Conservation (phyloP, 495 filamentous ascomycete species). For the Talaromyces wortmannii region DNA sequence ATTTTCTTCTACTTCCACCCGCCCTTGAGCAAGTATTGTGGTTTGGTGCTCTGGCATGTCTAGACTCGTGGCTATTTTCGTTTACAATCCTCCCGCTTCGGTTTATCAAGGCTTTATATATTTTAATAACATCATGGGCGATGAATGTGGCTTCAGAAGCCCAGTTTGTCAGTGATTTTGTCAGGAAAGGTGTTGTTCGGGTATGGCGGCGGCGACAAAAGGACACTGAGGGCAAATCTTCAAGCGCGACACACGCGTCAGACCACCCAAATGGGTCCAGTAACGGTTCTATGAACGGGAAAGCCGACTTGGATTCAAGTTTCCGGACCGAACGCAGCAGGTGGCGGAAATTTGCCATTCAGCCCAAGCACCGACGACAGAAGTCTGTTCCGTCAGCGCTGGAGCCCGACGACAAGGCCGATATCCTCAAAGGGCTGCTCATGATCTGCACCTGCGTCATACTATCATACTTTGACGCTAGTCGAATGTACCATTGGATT, state of each 20-base stretch:
- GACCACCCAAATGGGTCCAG: background rate
- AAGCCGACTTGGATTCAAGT: background rate
- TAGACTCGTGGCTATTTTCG: constrained; percentile 96
- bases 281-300: background rate
- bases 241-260: background rate
- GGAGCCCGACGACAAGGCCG: constrained; percentile 85
- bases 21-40: constrained; percentile 78
- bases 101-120: constrained; percentile 74
- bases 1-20: constrained; percentile 76
- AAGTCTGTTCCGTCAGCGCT: constrained; percentile 80
- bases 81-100: constrained; percentile 92
- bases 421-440: constrained; percentile 82
- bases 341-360: background rate
- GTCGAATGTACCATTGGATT: constrained; percentile 97
- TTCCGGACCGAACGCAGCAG: background rate
- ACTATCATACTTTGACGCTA: constrained; percentile 90
- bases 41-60: constrained; percentile 83
- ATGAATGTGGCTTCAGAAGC: constrained; percentile 58
- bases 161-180: constrained; percentile 60
- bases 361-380: constrained; percentile 60
- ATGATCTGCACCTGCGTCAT: constrained; percentile 77
- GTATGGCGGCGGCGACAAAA: constrained; percentile 61
- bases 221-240: constrained; percentile 12
- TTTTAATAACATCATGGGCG: constrained; percentile 68
- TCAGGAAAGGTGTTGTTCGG: constrained; percentile 66